A percentile compares a stretch with the other conserved stretches of the same genome.
Evolutionary conservation across 257 asterid species (phyloP).

Genomic region (Gynochthodes officinalis): DNA sequence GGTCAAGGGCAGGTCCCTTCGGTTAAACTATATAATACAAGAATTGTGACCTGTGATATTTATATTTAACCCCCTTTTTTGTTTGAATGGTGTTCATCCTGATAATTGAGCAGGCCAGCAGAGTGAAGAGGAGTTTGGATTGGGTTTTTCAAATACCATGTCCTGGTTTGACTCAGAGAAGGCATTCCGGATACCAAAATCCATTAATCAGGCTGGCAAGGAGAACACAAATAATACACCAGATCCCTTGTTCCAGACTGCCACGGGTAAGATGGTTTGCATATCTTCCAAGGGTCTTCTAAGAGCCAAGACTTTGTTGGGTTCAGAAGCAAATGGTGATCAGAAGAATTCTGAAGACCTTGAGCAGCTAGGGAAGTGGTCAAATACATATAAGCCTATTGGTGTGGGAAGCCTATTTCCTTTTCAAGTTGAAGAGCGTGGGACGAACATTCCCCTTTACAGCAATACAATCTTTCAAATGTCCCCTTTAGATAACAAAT

Average conservation of each 20-base stretch:
- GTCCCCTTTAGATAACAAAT: slow-evolving; percentile 32
- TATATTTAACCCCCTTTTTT: neutral
- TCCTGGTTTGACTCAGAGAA: slow-evolving; percentile 59
- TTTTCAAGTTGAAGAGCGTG: slow-evolving; percentile 19
- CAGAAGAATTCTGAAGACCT: slow-evolving; percentile 31
- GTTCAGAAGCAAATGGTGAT: slow-evolving; percentile 48
- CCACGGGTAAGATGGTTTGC: slow-evolving; percentile 69
- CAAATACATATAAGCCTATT: slow-evolving; percentile 29
- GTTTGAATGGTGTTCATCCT: neutral
- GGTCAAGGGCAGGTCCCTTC: neutral
- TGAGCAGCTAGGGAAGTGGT: slow-evolving; percentile 30
- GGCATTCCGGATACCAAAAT: slow-evolving; percentile 39
- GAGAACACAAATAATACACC: slow-evolving; percentile 11
- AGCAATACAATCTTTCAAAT: slow-evolving; percentile 29
- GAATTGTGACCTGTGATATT: neutral
- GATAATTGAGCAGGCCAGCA: slow-evolving; percentile 41
- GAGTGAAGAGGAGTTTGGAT: slow-evolving; percentile 36
- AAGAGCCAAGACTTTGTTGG: slow-evolving; percentile 76
- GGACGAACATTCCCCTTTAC: slow-evolving; percentile 23
- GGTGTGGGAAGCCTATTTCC: slow-evolving; percentile 29
- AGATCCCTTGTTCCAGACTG: slow-evolving; percentile 39
- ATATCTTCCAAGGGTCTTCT: slow-evolving; percentile 71
- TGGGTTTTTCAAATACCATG: slow-evolving; percentile 45
- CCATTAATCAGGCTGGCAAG: slow-evolving; percentile 12
- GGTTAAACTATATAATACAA: neutral